phyloP scores from a whole-genome alignment of 139 green algal genomes.

The Micromonas pusilla region DNA sequence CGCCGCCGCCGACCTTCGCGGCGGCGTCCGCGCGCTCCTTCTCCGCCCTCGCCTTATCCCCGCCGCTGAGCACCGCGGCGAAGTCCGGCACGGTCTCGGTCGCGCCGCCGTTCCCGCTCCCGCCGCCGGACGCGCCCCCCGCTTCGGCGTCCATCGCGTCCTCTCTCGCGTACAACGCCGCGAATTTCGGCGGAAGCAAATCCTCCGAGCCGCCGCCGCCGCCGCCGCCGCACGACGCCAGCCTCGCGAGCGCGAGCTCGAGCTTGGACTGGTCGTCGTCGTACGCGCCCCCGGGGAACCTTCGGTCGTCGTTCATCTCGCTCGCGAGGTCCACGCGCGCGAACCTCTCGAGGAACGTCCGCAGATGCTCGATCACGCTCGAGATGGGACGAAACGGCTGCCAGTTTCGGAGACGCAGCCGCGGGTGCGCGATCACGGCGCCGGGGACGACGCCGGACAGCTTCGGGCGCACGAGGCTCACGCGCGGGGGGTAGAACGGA shows the following conservation, averaged over 20 bases:
- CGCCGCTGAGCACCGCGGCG: no score
- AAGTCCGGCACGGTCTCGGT: no score
- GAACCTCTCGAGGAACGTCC: slow-evolving; percentile 8
- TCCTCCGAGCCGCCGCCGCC: no score
- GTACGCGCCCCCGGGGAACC: slow-evolving; percentile 1
- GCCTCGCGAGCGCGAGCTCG: background rate
- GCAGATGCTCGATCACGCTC: background rate
- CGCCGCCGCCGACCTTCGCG: no score
- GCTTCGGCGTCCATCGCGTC: background rate
- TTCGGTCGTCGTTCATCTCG: background rate
- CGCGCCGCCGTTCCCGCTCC: no score
- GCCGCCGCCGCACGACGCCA: background rate
- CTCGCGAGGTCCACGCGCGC: slow-evolving; percentile 6
- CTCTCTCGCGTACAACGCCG: background rate
- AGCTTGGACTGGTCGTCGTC: background rate
- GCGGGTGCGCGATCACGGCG: background rate
- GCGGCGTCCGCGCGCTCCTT: no score
- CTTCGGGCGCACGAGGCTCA: background rate
- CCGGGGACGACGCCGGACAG: background rate
- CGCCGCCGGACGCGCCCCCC: no score
- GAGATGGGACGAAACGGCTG: background rate
- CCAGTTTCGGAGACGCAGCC: slow-evolving; percentile 8
- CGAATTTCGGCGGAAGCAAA: no score
- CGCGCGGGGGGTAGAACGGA: slow-evolving; percentile 14
- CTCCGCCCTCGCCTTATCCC: no score